These are phyloP conservation scores for Yarrowia hollandica DNA, from an alignment of 805 yeast genomes.

Conservation along the genomic window DNA sequence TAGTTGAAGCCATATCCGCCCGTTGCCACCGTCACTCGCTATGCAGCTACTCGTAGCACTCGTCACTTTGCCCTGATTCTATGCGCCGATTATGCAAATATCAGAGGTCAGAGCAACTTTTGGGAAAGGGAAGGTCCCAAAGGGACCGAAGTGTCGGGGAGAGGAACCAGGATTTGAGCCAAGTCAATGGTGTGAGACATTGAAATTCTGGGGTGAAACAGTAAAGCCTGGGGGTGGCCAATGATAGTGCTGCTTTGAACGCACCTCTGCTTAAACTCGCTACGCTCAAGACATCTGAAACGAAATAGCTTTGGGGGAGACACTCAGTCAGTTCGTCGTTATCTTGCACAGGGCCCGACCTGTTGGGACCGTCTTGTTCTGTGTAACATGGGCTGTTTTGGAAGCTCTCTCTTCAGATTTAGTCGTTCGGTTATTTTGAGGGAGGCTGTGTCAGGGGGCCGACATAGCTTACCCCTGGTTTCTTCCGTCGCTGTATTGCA, in stretches of 20 bases:
- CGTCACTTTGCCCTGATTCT: neutral
- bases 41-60: neutral
- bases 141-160: neutral
- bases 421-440: neutral
- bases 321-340: too few species aligned
- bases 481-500: neutral
- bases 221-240: neutral
- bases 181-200: constrained; percentile 2
- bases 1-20: too few species aligned
- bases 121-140: constrained; percentile 9
- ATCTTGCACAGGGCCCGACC: neutral
- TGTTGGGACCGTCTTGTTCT: neutral
- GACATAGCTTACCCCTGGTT: neutral
- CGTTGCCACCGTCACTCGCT: neutral
- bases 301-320: too few species aligned
- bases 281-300: too few species aligned
- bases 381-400: neutral
- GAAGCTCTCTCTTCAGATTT: neutral
- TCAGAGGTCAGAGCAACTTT: constrained; percentile 18
- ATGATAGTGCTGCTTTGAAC: too few species aligned
- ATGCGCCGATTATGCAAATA: constrained; percentile 23
- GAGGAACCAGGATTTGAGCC: constrained; percentile 9
- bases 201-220: constrained; percentile 9
- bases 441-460: neutral
- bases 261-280: too few species aligned